Evolutionary conservation across 768 basidiomycete species (phyloP), one percentile per base, ranked within the genome.

Genomic region (Boletus tomentosulus): DNA sequence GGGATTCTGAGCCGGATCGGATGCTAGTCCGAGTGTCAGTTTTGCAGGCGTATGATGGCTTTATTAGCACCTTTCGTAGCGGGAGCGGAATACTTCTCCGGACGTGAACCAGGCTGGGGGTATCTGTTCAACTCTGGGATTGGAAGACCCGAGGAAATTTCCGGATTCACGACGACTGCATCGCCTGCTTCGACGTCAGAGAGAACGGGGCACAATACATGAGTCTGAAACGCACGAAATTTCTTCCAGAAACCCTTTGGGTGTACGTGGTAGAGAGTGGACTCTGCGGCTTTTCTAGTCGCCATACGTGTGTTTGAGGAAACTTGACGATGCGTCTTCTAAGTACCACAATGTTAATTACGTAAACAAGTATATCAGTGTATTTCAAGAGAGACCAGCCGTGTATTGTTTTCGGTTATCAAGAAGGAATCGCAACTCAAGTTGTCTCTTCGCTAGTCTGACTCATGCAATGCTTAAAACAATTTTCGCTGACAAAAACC

Each of bases 231-330:
- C 91, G 55, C 62, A 93, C 93, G 84, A 66, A 97, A 92, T 76
- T 89, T 92, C 83, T 95, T 96, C 94, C 94, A 96, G 70, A 96
- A 95, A 9, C 94, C 93, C 71, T 87, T 85, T 25, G 89, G 86
- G 63, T 82, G 83, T 62, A 92, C 81, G 67, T 97, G 94, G 72
- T 97, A 97, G 43, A 92, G 79, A 3, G 90, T 94, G 35, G 87
- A 85, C 66, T 97, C 92, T 59, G 92, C 90, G 28, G 78, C 84
- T 73, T 85, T 91, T 76, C 83, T 88, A 56, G 80, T 79, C 54
- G 87, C 83, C 85, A 88, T 88, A 69, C 69, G 60, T 58, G 56
- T 33, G 31, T 33, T 50, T 33, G n/a, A 51, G 47, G 37, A 47
- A 65, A 46, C 37, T 39, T 46, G 41, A 8, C 19, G 19, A 19